phyloP scores from a whole-genome alignment of 1,284 basidiomycete genomes.

The Trichosporon faecale region DNA sequence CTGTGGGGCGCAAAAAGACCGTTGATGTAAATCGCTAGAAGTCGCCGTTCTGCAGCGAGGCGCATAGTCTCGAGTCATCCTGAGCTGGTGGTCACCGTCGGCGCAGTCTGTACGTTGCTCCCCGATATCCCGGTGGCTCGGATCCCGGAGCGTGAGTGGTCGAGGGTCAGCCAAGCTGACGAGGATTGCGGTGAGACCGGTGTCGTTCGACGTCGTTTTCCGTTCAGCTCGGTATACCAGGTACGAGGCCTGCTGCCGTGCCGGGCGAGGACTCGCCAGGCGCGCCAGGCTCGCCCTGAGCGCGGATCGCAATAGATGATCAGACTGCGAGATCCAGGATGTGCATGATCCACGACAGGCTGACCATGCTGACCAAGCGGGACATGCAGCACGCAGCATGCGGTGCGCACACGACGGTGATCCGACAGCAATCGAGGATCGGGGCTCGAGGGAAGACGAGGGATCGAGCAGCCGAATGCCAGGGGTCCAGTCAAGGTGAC shows the following conservation, averaged over 20 bases:
- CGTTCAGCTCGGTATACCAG: not conserved
- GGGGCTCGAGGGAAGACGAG: no score
- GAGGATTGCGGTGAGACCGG: no score
- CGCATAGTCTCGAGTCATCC: no score
- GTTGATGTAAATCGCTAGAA: not conserved
- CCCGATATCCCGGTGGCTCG: not conserved
- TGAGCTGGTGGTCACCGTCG: no score
- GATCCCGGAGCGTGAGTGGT: no score
- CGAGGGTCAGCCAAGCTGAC: no score
- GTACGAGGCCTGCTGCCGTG: not conserved
- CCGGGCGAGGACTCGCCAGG: no score
- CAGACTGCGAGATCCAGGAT: not conserved
- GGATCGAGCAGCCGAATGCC: no score
- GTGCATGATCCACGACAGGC: no score
- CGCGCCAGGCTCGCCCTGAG: not conserved
- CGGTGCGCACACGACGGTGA: not conserved
- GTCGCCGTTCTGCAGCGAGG: not conserved
- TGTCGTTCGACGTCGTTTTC: no score
- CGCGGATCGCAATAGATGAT: not conserved
- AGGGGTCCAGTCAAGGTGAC: not conserved
- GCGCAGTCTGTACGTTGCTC: no score
- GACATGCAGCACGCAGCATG: no score
- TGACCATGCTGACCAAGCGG: not conserved
- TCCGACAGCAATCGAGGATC: not conserved
- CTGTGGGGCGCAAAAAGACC: not conserved